phyloP scores from a whole-genome alignment of 768 basidiomycete genomes.

The Chalciporus piperatus region DNA sequence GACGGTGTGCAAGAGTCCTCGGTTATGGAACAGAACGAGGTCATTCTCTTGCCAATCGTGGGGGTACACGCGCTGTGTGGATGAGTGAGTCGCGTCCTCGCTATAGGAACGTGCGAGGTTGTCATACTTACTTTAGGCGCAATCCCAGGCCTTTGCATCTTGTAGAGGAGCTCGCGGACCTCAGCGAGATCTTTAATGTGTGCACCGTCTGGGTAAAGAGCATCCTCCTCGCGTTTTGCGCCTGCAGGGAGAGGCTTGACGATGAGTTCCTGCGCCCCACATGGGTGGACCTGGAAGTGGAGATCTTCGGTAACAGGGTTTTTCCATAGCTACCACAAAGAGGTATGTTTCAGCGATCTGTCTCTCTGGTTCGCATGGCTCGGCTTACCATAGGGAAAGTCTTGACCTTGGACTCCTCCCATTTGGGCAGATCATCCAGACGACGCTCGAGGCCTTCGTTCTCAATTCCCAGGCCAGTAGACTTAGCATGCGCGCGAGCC shows the following conservation, averaged over 20 bases:
- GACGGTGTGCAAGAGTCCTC: slow-evolving; percentile 65
- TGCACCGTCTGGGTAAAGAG: slow-evolving; percentile 82
- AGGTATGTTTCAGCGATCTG: not conserved
- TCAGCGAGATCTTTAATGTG: slow-evolving; percentile 69
- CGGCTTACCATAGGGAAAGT: slow-evolving; percentile 56
- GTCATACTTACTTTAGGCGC: slow-evolving; percentile 54
- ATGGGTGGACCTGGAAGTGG: slow-evolving; percentile 90
- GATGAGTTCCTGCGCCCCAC: slow-evolving; percentile 62
- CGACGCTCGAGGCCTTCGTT: slow-evolving; percentile 71
- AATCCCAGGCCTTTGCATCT: slow-evolving; percentile 88
- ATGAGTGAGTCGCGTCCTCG: not conserved
- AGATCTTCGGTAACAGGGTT: slow-evolving; percentile 81
- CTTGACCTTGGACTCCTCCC: slow-evolving; percentile 77
- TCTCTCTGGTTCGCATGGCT: not conserved
- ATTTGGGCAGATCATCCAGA: slow-evolving; percentile 68
- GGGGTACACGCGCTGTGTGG: slow-evolving; percentile 69
- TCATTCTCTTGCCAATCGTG: slow-evolving; percentile 80
- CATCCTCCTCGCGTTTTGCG: slow-evolving; percentile 53
- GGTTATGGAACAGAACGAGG: slow-evolving; percentile 70
- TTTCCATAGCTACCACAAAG: slow-evolving; percentile 69
- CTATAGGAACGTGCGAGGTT: not conserved
- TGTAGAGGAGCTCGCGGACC: slow-evolving; percentile 74
- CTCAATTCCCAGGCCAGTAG: slow-evolving; percentile 83
- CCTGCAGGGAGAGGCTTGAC: slow-evolving; percentile 71
- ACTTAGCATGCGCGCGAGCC: slow-evolving; percentile 66